Percentiles rank a stretch among this genome's conserved stretches.
Evolutionary conservation across 129 eudicot genomes (phyloP).

Genomic region (Arctium lappa): DNA sequence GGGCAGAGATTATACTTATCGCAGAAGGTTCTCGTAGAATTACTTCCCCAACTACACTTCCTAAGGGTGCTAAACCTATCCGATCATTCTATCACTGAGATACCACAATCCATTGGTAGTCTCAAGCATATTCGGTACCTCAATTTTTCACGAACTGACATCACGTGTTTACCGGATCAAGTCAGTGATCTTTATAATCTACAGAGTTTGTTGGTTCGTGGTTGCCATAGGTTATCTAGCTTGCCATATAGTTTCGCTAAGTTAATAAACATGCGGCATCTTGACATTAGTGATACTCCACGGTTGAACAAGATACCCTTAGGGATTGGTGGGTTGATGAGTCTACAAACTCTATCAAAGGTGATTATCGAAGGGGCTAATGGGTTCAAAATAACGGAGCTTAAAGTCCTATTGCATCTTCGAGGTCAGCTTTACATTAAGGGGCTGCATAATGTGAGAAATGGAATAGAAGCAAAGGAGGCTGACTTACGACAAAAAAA

Average conservation of each 20-base stretch:
- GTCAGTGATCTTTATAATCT: slow-evolving; percentile 26
- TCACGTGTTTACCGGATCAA: slow-evolving; percentile 33
- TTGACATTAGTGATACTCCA: slow-evolving; percentile 33
- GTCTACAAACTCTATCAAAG: slow-evolving; percentile 35
- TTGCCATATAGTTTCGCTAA: slow-evolving; percentile 20
- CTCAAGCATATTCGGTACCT: slow-evolving; percentile 33
- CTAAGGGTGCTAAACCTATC: slow-evolving; percentile 14
- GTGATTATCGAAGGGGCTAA: slow-evolving; percentile 21
- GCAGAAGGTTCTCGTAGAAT: background rate
- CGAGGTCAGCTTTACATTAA: slow-evolving; percentile 33
- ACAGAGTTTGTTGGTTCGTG: slow-evolving; percentile 33
- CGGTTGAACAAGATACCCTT: slow-evolving; percentile 34
- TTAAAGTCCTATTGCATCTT: slow-evolving; percentile 22
- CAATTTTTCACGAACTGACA: slow-evolving; percentile 18
- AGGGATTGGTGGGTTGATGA: slow-evolving; percentile 35
- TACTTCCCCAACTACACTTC: slow-evolving; percentile 4
- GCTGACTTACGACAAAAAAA: slow-evolving; percentile 30
- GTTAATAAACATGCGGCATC: slow-evolving; percentile 39
- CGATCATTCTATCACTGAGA: background rate
- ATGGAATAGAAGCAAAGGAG: slow-evolving; percentile 33
- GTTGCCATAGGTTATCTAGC: slow-evolving; percentile 25
- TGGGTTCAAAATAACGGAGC: slow-evolving; percentile 25
- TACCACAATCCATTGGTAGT: slow-evolving; percentile 25
- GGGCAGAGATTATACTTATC: slow-evolving; percentile 5
- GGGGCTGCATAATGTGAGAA: slow-evolving; percentile 36